A percentile compares a stretch with the other conserved stretches of the same genome.
Evolutionary conservation across 306 rosid species (phyloP).

Genomic region (Medicago truncatula): MtrunA17r5.0-ANR NC_053043.1:6606501-6607000

Average conservation of each 20-base stretch:
- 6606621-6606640: no score
- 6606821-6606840: slow-evolving; percentile 37
- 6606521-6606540: no score
- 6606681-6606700: background rate
- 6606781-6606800: slow-evolving; percentile 39
- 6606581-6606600: no score
- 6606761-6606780: slow-evolving; percentile 30
- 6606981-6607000: slow-evolving; percentile 34
- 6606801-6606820: slow-evolving; percentile 1
- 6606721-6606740: slow-evolving; percentile 37
- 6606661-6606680: slow-evolving; percentile 1
- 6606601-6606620: no score
- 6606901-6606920: slow-evolving; percentile 51
- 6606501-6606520: no score
- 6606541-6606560: no score
- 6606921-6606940: slow-evolving; percentile 46
- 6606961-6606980: slow-evolving; percentile 2
- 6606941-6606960: slow-evolving; percentile 33
- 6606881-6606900: slow-evolving; percentile 26
- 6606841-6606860: slow-evolving; percentile 10
- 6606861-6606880: background rate
- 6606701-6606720: slow-evolving; percentile 48
- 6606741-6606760: slow-evolving; percentile 43
- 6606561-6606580: no score
- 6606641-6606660: background rate